Conservation (phyloP, 1,284 basidiomycete genomes). For the Irpex sp. region DNA sequence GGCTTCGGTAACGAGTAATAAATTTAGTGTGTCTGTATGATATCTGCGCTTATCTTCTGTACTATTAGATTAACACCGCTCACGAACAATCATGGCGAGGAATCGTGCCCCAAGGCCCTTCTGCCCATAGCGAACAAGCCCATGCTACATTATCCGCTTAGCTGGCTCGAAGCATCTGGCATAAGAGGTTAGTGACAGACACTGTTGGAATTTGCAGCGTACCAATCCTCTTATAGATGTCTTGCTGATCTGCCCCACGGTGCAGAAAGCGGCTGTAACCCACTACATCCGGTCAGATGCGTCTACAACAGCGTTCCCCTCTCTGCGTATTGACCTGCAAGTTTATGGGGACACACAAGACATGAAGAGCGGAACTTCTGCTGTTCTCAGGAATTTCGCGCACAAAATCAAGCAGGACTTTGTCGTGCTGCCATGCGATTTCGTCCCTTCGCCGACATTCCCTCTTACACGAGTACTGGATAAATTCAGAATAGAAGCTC, state of each 20-base stretch:
- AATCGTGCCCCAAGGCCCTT: slow-evolving; percentile 79
- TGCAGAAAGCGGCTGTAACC: slow-evolving; percentile 70
- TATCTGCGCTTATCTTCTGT: slow-evolving; percentile 20
- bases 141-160: slow-evolving; percentile 80
- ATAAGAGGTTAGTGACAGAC: slow-evolving; percentile 59
- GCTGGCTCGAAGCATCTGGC: slow-evolving; percentile 86
- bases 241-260: slow-evolving; percentile 77
- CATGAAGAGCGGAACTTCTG: slow-evolving; percentile 61
- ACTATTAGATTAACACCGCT: slow-evolving; percentile 57
- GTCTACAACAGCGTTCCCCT: slow-evolving; percentile 51
- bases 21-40: slow-evolving; percentile 23
- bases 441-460: slow-evolving; percentile 73
- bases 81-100: slow-evolving; percentile 70
- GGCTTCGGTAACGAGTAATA: slow-evolving; percentile 83
- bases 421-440: slow-evolving; percentile 89
- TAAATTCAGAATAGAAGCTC: slow-evolving; percentile 72
- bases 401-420: slow-evolving; percentile 77
- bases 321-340: slow-evolving; percentile 69
- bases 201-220: slow-evolving; percentile 7
- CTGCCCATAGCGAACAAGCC: slow-evolving; percentile 86
- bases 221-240: slow-evolving; percentile 54
- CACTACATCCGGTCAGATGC: slow-evolving; percentile 76
- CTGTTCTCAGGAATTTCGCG: slow-evolving; percentile 67
- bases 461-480: slow-evolving; percentile 73
- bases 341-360: slow-evolving; percentile 72